phyloP scores from a whole-genome alignment of 1,284 basidiomycete genomes.

The Ustilago nuda region DNA sequence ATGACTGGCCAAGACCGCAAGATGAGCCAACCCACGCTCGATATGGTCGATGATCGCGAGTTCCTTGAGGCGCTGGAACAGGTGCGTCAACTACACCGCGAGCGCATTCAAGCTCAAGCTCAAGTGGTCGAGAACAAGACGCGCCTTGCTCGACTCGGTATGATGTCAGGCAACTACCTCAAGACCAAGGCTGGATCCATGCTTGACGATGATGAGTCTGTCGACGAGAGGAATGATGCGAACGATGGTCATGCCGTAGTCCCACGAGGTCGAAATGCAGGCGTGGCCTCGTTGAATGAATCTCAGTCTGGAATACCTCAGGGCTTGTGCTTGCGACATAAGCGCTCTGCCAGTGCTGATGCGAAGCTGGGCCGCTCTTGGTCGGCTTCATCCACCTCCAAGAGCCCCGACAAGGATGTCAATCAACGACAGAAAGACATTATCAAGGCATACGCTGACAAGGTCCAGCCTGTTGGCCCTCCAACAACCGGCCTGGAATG shows the following conservation, averaged over 20 bases:
- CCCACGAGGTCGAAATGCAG: background rate
- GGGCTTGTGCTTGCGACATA: conserved; percentile 19
- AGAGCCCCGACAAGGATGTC: conserved; percentile 17
- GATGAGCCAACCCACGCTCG: conserved; percentile 62
- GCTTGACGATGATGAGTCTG: conserved; percentile 15
- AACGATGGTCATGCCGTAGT: background rate
- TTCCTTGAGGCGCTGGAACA: conserved; percentile 62
- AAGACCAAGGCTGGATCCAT: conserved; percentile 32
- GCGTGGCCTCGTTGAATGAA: background rate
- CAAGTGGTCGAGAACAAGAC: conserved; percentile 37
- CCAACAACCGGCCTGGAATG: conserved; percentile 42
- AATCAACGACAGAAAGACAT: conserved; percentile 53
- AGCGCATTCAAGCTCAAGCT: conserved; percentile 49
- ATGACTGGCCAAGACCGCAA: conserved; percentile 40
- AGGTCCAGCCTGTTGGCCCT: conserved; percentile 14
- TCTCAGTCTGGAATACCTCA: background rate
- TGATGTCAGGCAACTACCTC: conserved; percentile 35
- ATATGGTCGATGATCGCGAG: conserved; percentile 62
- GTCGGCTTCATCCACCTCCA: conserved; percentile 8
- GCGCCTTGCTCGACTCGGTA: conserved; percentile 33
- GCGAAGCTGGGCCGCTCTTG: conserved; percentile 19
- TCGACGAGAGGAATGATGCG: background rate
- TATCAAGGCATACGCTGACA: conserved; percentile 31
- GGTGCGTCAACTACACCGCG: conserved; percentile 52
- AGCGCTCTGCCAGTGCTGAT: conserved; percentile 33